Evolutionary conservation across 2,329 filamentous ascomycete species (phyloP).

Genomic region (Colletotrichum graminicola): DNA sequence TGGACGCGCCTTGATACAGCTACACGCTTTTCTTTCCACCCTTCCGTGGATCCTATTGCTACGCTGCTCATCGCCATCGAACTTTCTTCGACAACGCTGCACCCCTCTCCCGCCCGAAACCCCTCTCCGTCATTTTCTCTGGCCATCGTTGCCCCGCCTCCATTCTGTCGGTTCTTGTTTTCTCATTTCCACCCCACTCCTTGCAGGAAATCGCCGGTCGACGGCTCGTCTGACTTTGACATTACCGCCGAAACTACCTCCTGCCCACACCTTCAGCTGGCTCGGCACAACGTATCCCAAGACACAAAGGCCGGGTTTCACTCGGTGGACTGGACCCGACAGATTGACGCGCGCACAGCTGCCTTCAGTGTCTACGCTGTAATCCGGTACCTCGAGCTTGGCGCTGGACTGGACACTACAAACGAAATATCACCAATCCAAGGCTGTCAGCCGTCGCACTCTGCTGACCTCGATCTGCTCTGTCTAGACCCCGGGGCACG

Average conservation of each 20-base stretch:
- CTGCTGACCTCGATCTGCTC: constrained; percentile 15
- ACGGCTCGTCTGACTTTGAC: constrained; percentile 10
- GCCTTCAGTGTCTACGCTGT: constrained; percentile 19
- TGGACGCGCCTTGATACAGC: constrained; percentile 19
- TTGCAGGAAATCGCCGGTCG: background rate
- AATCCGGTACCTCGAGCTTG: constrained; percentile 13
- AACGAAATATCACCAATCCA: constrained; percentile 31
- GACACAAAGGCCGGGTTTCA: background rate
- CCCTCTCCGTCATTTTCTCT: constrained; percentile 1
- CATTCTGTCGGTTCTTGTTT: constrained; percentile 2
- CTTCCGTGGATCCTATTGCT: constrained; percentile 25
- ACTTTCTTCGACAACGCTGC: constrained; percentile 7
- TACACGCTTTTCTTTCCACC: constrained; percentile 20
- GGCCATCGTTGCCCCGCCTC: constrained; percentile 4
- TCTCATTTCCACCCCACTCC: constrained; percentile 8
- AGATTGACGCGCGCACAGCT: constrained; percentile 19
- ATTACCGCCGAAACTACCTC: constrained; percentile 6
- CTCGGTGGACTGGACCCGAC: background rate
- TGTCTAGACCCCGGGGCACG: constrained; percentile 9
- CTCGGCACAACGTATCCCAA: background rate
- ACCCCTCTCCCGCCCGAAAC: background rate
- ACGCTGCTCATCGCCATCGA: constrained; percentile 28
- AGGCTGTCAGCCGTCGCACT: constrained; percentile 11
- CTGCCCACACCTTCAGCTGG: background rate
- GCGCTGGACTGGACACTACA: constrained; percentile 14